Evolutionary conservation across 2,329 filamentous ascomycete genomes (phyloP).

Genomic region (Fusarium penzigii): DNA sequence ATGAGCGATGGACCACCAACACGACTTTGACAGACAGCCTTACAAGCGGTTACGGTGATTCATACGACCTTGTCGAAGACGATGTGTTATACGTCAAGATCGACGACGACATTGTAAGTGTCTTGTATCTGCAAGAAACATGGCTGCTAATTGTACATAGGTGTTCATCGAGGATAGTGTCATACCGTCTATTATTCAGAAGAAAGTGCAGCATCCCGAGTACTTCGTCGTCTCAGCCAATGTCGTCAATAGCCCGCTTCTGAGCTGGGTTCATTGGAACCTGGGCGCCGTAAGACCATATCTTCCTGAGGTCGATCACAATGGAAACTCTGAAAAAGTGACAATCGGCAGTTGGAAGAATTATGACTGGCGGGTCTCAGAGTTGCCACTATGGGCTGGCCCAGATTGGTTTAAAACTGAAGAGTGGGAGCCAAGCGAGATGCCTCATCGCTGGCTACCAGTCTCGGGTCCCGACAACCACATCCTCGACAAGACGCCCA

Average conservation of each 20-base stretch:
- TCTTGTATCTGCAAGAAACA: too few relatives aligned
- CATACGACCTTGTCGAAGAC: slow-evolving; percentile 48
- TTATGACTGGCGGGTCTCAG: slow-evolving; percentile 41
- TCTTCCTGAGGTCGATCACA: slow-evolving; percentile 45
- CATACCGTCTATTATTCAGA: slow-evolving; percentile 55
- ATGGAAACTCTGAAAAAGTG: slow-evolving; percentile 18
- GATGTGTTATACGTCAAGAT: slow-evolving; percentile 45
- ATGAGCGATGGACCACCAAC: slow-evolving; percentile 40
- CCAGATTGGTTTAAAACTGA: slow-evolving; percentile 30
- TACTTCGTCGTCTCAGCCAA: slow-evolving; percentile 56
- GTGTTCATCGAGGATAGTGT: slow-evolving; percentile 40
- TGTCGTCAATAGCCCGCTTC: slow-evolving; percentile 56
- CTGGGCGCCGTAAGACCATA: slow-evolving; percentile 54
- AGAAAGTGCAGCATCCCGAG: slow-evolving; percentile 51
- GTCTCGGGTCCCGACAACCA: slow-evolving; percentile 36
- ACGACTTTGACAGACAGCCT: slow-evolving; percentile 31
- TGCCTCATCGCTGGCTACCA: slow-evolving; percentile 53
- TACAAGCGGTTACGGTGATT: slow-evolving; percentile 35
- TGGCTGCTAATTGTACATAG: slow-evolving; percentile 16
- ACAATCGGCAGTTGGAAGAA: slow-evolving; percentile 24
- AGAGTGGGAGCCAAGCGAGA: slow-evolving; percentile 38
- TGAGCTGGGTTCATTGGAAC: slow-evolving; percentile 56
- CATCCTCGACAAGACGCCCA: slow-evolving; percentile 46
- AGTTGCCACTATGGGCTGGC: slow-evolving; percentile 37
- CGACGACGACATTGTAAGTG: slow-evolving; percentile 40